Conservation (phyloP, 768 basidiomycete species). For the Russula earlei region DNA sequence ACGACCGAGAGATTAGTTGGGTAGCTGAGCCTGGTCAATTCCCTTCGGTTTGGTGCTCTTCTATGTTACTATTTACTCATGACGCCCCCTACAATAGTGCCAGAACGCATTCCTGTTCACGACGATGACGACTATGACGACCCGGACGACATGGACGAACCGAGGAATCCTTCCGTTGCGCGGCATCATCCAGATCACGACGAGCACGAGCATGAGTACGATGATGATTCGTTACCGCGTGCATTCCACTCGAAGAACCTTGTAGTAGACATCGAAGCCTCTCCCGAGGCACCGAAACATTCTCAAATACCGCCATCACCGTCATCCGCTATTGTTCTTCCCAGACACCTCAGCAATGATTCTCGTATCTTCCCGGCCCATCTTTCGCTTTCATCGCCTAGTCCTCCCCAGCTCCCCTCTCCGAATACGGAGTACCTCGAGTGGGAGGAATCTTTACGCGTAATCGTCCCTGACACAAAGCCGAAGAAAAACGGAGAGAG, state of each 20-base stretch:
- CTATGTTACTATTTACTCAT: neutral
- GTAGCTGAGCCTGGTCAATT: conserved; percentile 59
- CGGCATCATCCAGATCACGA: conserved; percentile 23
- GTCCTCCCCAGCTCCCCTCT: conserved; percentile 52
- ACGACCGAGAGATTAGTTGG: conserved; percentile 60
- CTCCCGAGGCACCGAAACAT: conserved; percentile 37
- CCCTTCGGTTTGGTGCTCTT: neutral
- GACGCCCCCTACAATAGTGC: conserved; percentile 32
- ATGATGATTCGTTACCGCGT: conserved; percentile 39
- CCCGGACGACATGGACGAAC: conserved; percentile 35
- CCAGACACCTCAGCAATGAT: conserved; percentile 35
- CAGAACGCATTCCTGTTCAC: conserved; percentile 55
- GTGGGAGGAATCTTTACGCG: conserved; percentile 25
- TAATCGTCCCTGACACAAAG: conserved; percentile 25
- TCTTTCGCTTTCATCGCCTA: conserved; percentile 53
- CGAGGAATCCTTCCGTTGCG: conserved; percentile 21
- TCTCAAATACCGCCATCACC: conserved; percentile 40
- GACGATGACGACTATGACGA: conserved; percentile 48
- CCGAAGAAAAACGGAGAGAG: conserved; percentile 51
- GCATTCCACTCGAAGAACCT: conserved; percentile 52
- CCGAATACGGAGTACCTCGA: conserved; percentile 24
- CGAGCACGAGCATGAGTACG: conserved; percentile 44
- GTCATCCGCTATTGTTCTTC: conserved; percentile 38
- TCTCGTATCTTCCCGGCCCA: conserved; percentile 53
- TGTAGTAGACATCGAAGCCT: conserved; percentile 53